Conservation (phyloP, 2,329 filamentous ascomycete species). For the Didymellaceae sp. region DNA sequence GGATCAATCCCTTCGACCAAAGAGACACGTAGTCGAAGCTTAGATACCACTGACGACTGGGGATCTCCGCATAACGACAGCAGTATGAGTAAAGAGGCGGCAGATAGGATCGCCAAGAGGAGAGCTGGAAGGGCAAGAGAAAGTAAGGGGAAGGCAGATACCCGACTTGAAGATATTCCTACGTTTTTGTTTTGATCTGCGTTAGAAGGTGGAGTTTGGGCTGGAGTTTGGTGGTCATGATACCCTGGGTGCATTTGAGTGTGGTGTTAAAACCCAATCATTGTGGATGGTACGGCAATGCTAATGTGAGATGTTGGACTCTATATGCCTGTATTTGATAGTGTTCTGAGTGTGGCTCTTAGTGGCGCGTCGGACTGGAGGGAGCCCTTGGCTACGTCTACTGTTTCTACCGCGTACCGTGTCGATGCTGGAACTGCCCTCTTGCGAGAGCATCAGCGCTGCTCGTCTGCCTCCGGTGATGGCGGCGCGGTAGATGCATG, state of each 20-base stretch:
- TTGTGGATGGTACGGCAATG: too few species aligned
- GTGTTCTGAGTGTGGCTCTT: too few species aligned
- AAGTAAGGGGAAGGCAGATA: constrained; percentile 32
- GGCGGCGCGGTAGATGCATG: too few species aligned
- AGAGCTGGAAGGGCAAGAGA: constrained; percentile 35
- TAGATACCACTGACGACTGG: constrained; percentile 20
- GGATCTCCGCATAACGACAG: not conserved
- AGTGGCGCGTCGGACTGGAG: too few species aligned
- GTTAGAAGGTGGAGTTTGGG: not conserved
- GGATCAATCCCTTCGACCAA: not conserved
- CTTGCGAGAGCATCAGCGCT: not conserved
- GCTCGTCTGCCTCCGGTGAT: too few species aligned
- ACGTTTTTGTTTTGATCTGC: constrained; percentile 51
- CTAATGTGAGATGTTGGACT: too few species aligned
- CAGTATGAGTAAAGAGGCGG: constrained; percentile 24
- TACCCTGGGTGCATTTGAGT: not conserved
- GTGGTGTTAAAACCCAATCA: too few species aligned
- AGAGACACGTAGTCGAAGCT: not conserved
- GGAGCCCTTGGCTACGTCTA: too few species aligned
- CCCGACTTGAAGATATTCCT: constrained; percentile 50
- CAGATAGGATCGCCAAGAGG: constrained; percentile 41
- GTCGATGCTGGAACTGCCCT: too few species aligned
- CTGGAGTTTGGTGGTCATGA: not conserved
- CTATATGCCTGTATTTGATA: too few species aligned
- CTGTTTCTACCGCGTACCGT: too few species aligned